A percentile compares a stretch with the other conserved stretches of the same genome.
phyloP scores from a whole-genome alignment of 352 stramenopile genomes.

The Pythium scleroteichum region DNA sequence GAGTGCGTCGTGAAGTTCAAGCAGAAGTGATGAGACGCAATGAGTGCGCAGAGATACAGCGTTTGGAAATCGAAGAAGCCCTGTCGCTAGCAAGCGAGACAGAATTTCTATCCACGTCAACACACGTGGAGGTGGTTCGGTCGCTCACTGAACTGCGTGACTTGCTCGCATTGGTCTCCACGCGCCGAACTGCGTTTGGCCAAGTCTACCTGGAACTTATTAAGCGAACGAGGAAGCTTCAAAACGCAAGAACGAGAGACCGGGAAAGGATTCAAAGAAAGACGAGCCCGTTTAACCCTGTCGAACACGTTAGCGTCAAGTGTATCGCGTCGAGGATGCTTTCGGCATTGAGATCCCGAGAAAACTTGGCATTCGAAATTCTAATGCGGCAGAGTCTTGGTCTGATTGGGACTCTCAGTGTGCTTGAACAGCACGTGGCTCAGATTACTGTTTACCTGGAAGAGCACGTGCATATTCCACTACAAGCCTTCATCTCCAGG shows the following conservation, averaged over 20 bases:
- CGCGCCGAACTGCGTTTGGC: too few relatives aligned
- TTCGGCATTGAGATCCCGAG: neutral
- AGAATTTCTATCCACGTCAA: neutral
- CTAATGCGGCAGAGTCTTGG: constrained; percentile 4
- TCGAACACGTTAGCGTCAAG: neutral
- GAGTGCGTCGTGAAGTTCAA: constrained; percentile 23
- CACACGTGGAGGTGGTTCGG: too few relatives aligned
- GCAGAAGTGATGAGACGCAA: constrained; percentile 15
- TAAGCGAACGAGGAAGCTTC: too few relatives aligned
- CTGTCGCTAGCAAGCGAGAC: constrained; percentile 6
- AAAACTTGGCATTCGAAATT: constrained; percentile 1
- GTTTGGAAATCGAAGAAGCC: constrained; percentile 24
- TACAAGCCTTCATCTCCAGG: constrained; percentile 1
- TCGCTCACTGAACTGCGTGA: too few relatives aligned
- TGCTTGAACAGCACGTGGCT: constrained; percentile 2
- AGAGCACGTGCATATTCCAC: neutral
- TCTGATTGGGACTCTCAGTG: constrained; percentile 7
- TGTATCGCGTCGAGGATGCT: neutral
- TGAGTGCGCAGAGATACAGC: constrained; percentile 14
- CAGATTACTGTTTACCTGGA: neutral
- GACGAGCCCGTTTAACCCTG: too few relatives aligned
- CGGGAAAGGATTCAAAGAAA: too few relatives aligned
- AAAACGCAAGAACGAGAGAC: too few relatives aligned
- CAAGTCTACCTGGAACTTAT: too few relatives aligned
- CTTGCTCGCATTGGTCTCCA: too few relatives aligned